Base-by-base conservation (phyloP, 495 filamentous ascomycete species). In the Aspergillus nanangensis region DNA sequence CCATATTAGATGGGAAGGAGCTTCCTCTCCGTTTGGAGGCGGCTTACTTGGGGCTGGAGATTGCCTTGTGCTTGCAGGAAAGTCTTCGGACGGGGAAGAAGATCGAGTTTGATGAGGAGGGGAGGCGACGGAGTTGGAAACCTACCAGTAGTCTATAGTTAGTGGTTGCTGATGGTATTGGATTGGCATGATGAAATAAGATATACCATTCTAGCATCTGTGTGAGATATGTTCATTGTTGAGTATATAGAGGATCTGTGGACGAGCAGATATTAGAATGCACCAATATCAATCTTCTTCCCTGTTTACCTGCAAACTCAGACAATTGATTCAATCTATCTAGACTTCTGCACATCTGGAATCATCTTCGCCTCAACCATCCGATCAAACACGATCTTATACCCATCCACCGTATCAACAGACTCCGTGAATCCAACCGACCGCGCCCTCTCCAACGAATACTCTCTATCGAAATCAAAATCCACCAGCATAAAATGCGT, bases 61-160 rank as follows among this genome's bases (percentile, higher is more conserved):
- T 81, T 74, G 14, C 57, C 58, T 56, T 61, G 47, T 76, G 72
- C 27, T 57, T 80, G 49, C 74, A 74, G 56, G 72, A 80, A 54
- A 70, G 63, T 39, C 50, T 80, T 58, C 61, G 50, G 18, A 61
- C 50, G 3, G 75, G 75, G 32, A 53, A 60, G 57, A 76, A 76
- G 69, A 69, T 80, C 31, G 64, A 52, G 27, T 80, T 78, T 38
- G 38, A 52, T 17, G 38, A 52, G 4, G 47, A 43, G 8, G 47
- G 47, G 10, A 24, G 33, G 8, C 38, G 20, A 32, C 10, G 4
- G 29, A 4, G 10, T 11, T 32, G 14, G 29, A 2, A 1, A 4
- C 14, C 29, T n/a, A n/a, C n/a, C n/a, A n/a, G n/a, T n/a, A n/a
- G n/a, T n/a, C n/a, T n/a, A n/a, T n/a, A n/a, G n/a, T n/a, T n/a